These are phyloP conservation scores for Psilocybe mexicana DNA, from an alignment of 1,284 basidiomycete genomes.

Conservation along the genomic window DNA sequence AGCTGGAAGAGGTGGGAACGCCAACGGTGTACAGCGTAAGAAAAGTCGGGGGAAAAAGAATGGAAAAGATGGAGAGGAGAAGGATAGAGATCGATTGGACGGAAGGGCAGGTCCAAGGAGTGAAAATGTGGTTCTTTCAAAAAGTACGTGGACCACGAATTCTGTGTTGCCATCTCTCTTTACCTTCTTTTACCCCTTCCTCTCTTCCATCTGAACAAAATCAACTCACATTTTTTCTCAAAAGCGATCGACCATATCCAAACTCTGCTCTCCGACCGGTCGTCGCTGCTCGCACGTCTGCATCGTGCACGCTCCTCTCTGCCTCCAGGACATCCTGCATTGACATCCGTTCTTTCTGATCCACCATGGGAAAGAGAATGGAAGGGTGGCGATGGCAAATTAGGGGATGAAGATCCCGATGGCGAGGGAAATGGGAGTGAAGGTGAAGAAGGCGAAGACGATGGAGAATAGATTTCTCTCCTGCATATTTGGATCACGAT, in stretches of 20 bases:
- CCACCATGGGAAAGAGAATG: slow-evolving; percentile 78
- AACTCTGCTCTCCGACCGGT: slow-evolving; percentile 58
- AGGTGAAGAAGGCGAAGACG: slow-evolving; percentile 47
- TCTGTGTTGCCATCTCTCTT: slow-evolving; percentile 1
- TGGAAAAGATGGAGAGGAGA: slow-evolving; percentile 34
- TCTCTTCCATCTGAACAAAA: background rate
- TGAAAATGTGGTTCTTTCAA: slow-evolving; percentile 81
- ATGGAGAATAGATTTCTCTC: slow-evolving; percentile 35
- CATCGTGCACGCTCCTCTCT: slow-evolving; percentile 57
- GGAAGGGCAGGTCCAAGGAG: slow-evolving; percentile 82
- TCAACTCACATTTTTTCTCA: slow-evolving; percentile 5
- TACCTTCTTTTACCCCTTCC: background rate
- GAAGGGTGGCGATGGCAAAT: slow-evolving; percentile 64
- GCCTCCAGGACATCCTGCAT: slow-evolving; percentile 56
- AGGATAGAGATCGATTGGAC: slow-evolving; percentile 63
- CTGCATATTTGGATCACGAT: background rate
- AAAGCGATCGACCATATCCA: slow-evolving; percentile 85
- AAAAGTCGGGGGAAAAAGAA: slow-evolving; percentile 33
- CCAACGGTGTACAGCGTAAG: slow-evolving; percentile 22
- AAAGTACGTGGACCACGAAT: slow-evolving; percentile 57
- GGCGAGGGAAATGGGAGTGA: slow-evolving; percentile 29
- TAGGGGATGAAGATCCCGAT: slow-evolving; percentile 47
- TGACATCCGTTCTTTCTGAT: slow-evolving; percentile 36
- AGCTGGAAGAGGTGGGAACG: slow-evolving; percentile 32
- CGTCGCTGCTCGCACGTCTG: slow-evolving; percentile 56